These are phyloP conservation scores for Saccharomyces kudriavzevii DNA, from an alignment of 805 yeast genomes.

Conservation along the genomic window DNA sequence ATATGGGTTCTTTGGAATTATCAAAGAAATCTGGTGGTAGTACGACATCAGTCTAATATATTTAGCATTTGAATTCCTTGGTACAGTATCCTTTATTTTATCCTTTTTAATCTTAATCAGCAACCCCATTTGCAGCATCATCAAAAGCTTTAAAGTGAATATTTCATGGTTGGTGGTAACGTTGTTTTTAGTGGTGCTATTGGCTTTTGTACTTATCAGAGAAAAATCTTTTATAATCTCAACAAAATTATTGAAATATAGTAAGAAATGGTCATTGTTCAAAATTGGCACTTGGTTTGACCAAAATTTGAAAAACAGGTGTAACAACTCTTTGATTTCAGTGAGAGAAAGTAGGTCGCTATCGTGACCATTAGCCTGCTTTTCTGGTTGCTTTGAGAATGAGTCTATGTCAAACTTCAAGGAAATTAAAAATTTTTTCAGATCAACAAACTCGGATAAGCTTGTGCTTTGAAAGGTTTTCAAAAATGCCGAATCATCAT, in stretches of 20 bases:
- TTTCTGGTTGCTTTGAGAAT: neutral
- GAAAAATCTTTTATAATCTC: conserved; percentile 6
- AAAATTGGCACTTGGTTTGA: conserved; percentile 60
- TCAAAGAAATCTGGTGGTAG: conserved; percentile 49
- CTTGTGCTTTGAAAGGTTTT: conserved; percentile 13
- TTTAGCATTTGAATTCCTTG: conserved; percentile 7
- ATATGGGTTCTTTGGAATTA: conserved; percentile 52
- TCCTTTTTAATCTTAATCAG: conserved; percentile 20
- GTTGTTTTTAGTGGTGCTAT: conserved; percentile 6
- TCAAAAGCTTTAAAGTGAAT: conserved; percentile 21
- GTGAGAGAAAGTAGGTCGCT: conserved; percentile 8
- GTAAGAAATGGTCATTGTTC: conserved; percentile 60
- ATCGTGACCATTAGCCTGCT: neutral
- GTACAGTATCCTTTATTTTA: conserved; percentile 5
- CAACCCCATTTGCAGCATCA: conserved; percentile 28
- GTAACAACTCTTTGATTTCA: conserved; percentile 55
- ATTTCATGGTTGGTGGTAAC: conserved; percentile 24
- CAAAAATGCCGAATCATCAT: conserved; percentile 7
- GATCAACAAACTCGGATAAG: conserved; percentile 25
- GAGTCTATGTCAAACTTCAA: conserved; percentile 17
- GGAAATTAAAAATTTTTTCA: conserved; percentile 17
- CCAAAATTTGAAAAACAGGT: conserved; percentile 73
- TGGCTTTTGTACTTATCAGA: conserved; percentile 1
- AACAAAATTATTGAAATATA: conserved; percentile 38
- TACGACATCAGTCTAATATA: conserved; percentile 32